Percentiles rank a stretch among this genome's conserved stretches.
Evolutionary conservation across 2,329 filamentous ascomycete genomes (phyloP).

Genomic region (Amylocarpus encephaloides): DNA sequence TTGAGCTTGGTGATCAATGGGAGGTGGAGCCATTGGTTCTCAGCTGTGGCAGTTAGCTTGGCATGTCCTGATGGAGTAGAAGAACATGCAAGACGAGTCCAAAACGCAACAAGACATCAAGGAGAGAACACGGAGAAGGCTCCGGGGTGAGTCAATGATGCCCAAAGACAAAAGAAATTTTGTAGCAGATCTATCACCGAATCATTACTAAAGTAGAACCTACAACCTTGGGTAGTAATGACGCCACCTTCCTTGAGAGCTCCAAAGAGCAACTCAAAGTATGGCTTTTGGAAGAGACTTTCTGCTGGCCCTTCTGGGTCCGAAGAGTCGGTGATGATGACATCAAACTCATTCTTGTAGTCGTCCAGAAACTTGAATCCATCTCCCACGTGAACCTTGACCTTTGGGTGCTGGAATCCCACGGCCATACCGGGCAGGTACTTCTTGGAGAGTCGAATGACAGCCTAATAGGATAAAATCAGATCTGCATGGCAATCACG

Average conservation of each 20-base stretch:
- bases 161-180: slow-evolving; percentile 2
- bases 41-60: slow-evolving; percentile 51
- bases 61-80: not conserved
- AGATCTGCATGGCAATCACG: slow-evolving; percentile 10
- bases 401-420: slow-evolving; percentile 89
- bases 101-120: not conserved
- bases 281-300: slow-evolving; percentile 95
- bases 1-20: slow-evolving; percentile 89
- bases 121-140: not conserved
- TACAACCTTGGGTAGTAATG: slow-evolving; percentile 99
- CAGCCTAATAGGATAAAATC: slow-evolving; percentile 50
- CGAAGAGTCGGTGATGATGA: slow-evolving; percentile 98
- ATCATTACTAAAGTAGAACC: slow-evolving; percentile 56
- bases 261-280: slow-evolving; percentile 89
- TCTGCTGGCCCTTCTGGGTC: slow-evolving; percentile 96
- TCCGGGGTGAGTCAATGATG: slow-evolving; percentile 5
- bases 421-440: slow-evolving; percentile 92
- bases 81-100: not conserved
- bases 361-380: slow-evolving; percentile 98
- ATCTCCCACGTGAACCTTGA: slow-evolving; percentile 87
- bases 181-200: slow-evolving; percentile 12
- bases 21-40: slow-evolving; percentile 99
- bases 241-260: slow-evolving; percentile 93
- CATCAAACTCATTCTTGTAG: slow-evolving; percentile 95
- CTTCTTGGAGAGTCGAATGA: slow-evolving; percentile 97